Percentiles rank a stretch among this genome's conserved stretches.
Conservation (phyloP, 78 protist genomes). For the Anaeramoeba flamelloides region DNA sequence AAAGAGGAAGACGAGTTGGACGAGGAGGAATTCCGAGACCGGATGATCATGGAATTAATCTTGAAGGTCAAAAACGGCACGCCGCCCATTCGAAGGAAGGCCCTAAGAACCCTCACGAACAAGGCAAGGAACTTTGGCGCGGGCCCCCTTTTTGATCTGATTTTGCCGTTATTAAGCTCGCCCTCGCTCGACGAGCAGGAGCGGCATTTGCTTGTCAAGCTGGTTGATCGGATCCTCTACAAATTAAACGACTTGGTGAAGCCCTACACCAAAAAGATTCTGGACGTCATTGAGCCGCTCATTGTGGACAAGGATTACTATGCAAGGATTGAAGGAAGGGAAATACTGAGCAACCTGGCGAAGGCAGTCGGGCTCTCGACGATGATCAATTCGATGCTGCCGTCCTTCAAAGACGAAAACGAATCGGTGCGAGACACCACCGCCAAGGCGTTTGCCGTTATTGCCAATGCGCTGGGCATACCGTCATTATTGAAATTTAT, state of each 20-base stretch:
- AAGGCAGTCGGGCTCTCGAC: slow-evolving; percentile 96
- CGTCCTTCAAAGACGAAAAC: slow-evolving; percentile 32
- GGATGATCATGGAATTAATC: slow-evolving; percentile 72
- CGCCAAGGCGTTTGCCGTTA: slow-evolving; percentile 94
- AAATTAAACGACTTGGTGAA: slow-evolving; percentile 87
- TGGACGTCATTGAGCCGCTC: slow-evolving; percentile 89
- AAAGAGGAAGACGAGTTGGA: slow-evolving; percentile 46
- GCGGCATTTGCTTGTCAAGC: slow-evolving; percentile 92
- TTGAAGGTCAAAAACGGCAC: slow-evolving; percentile 90
- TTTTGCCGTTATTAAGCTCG: slow-evolving; percentile 79
- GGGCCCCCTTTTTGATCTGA: slow-evolving; percentile 79
- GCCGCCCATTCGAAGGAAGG: slow-evolving; percentile 86
- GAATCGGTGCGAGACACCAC: slow-evolving; percentile 93
- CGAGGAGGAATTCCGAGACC: slow-evolving; percentile 63
- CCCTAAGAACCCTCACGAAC: slow-evolving; percentile 78
- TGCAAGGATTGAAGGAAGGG: slow-evolving; percentile 91
- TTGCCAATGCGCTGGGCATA: slow-evolving; percentile 90
- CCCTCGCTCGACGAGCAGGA: slow-evolving; percentile 91
- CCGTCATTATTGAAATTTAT: slow-evolving; percentile 83
- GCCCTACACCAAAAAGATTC: slow-evolving; percentile 80
- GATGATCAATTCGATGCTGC: slow-evolving; percentile 90
- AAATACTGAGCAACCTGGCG: slow-evolving; percentile 82
- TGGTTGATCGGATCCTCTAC: slow-evolving; percentile 82
- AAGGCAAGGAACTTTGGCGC: slow-evolving; percentile 89
- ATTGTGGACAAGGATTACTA: slow-evolving; percentile 88